Conservation (phyloP, 176 grass and related monocot genomes). For the Tuctoria greenei region DNA sequence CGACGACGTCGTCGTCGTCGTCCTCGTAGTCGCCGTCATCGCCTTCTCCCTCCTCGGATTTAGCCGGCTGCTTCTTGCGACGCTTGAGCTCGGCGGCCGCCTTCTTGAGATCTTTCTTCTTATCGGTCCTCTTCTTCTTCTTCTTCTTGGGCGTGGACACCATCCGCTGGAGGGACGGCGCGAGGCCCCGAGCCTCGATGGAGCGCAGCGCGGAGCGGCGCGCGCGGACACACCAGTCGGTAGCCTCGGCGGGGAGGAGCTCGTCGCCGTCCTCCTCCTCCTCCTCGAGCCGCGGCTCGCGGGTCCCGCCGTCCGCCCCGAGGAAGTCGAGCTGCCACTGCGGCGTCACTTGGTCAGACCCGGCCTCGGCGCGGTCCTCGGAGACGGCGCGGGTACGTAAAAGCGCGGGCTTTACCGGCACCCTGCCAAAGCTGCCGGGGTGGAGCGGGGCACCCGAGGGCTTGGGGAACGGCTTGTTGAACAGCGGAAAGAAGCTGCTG, state of each 20-base stretch:
- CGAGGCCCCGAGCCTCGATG: constrained; percentile 72
- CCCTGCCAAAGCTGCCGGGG: background rate
- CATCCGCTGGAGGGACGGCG: constrained; percentile 49
- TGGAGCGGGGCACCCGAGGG: background rate
- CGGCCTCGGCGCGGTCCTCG: constrained; percentile 20
- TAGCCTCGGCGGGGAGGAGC: constrained; percentile 47
- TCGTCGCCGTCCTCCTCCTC: constrained; percentile 29
- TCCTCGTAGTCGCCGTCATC: background rate
- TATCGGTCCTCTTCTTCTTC: constrained; percentile 56
- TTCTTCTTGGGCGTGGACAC: constrained; percentile 79
- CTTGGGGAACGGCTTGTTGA: constrained; percentile 8
- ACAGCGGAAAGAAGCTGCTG: constrained; percentile 1
- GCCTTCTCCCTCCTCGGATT: constrained; percentile 5
- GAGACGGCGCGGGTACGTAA: constrained; percentile 25
- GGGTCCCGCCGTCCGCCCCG: background rate
- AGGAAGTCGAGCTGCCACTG: constrained; percentile 56
- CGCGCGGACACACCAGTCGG: constrained; percentile 80
- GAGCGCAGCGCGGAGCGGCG: constrained; percentile 66
- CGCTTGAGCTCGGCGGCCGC: constrained; percentile 17
- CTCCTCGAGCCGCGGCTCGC: background rate
- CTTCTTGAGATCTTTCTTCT: constrained; percentile 35
- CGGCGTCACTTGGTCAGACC: constrained; percentile 12
- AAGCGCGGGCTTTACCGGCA: background rate
- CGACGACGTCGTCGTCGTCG: constrained; percentile 30
- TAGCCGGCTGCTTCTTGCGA: constrained; percentile 28